Conservation (phyloP, 306 rosid species). For the Pterocarpus macrocarpus region DNA sequence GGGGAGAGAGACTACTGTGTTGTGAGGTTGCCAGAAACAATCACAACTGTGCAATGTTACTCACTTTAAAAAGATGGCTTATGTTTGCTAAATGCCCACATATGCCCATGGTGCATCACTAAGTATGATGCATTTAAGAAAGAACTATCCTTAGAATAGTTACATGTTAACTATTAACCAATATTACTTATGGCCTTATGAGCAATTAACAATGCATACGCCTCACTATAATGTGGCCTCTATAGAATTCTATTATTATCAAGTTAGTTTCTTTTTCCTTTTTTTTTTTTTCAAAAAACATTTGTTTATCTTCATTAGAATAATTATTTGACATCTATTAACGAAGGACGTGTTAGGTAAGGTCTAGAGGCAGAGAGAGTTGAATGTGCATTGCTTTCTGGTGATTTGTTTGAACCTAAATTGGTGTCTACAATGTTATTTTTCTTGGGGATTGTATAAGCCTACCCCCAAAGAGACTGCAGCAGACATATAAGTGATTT, state of each 20-base stretch:
- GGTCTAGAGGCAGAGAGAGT: not conserved
- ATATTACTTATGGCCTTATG: not conserved
- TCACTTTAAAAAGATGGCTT: too few species aligned
- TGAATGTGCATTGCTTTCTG: not conserved
- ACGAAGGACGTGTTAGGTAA: not conserved
- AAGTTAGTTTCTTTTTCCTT: not conserved
- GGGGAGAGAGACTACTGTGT: too few species aligned
- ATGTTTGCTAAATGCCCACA: too few species aligned
- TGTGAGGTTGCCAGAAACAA: too few species aligned
- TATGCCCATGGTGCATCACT: too few species aligned
- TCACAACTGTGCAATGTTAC: too few species aligned
- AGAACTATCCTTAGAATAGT: too few species aligned
- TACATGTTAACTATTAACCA: not conserved
- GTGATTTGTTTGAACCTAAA: conserved; percentile 13
- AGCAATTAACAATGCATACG: not conserved
- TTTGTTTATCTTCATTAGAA: not conserved
- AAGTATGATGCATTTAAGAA: too few species aligned
- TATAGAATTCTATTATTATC: not conserved
- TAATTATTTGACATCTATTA: not conserved
- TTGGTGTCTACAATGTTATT: not conserved
- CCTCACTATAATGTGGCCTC: not conserved
- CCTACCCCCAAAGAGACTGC: not conserved
- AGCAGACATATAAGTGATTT: not conserved
- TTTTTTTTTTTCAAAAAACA: not conserved
- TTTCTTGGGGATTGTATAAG: not conserved